These are phyloP conservation scores for Isabelozyma gotoi DNA, from an alignment of 805 yeast genomes.

Conservation along the genomic window DNA sequence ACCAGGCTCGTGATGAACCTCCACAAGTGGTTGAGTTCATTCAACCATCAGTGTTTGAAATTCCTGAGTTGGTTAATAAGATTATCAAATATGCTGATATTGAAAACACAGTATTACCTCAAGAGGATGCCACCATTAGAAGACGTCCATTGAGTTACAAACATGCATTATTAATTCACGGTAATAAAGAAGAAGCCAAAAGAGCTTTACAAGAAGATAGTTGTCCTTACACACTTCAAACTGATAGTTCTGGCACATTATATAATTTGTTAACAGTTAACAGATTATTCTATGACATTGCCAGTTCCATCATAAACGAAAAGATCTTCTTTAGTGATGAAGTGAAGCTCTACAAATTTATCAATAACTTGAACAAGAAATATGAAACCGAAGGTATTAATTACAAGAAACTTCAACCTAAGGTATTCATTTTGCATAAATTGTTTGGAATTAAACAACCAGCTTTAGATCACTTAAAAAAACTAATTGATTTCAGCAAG, in stretches of 20 bases:
- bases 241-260: constrained; percentile 26
- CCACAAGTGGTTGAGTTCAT: too few species aligned
- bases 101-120: constrained; percentile 53
- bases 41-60: constrained; percentile 41
- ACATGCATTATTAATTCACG: constrained; percentile 69
- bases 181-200: constrained; percentile 47
- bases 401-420: constrained; percentile 25
- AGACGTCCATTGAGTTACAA: constrained; percentile 67
- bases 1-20: neutral
- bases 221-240: neutral
- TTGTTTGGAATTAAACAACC: constrained; percentile 52
- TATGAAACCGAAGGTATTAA: neutral
- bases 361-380: constrained; percentile 11
- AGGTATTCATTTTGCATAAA: constrained; percentile 66
- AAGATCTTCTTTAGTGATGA: constrained; percentile 56
- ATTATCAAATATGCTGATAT: constrained; percentile 64
- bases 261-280: constrained; percentile 69
- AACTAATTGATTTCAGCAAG: constrained; percentile 41
- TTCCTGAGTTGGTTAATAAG: constrained; percentile 71
- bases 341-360: constrained; percentile 41
- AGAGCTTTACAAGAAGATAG: constrained; percentile 5
- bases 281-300: constrained; percentile 58
- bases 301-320: constrained; percentile 54
- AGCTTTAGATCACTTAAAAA: constrained; percentile 50
- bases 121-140: constrained; percentile 57